Evolutionary conservation across 495 filamentous ascomycete genomes (phyloP).

Genomic region (Mycothermus thermophilus): DNA sequence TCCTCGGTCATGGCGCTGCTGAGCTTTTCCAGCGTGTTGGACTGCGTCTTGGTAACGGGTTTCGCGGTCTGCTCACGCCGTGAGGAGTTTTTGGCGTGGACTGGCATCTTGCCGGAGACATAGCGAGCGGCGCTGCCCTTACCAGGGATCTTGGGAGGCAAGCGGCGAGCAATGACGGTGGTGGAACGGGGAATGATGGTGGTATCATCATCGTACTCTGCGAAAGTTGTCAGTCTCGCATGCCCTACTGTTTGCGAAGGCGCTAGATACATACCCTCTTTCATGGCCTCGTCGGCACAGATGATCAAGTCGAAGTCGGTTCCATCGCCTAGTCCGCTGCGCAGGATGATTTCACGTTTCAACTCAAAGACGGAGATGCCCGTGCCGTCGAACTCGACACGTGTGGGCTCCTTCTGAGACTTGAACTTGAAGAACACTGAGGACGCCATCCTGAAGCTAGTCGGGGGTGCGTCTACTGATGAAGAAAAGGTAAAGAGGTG

Average conservation of each 20-base stretch:
- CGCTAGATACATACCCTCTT: constrained; percentile 56
- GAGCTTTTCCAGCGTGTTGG: constrained; percentile 45
- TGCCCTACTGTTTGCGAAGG: not conserved
- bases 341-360: constrained; percentile 93
- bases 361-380: constrained; percentile 97
- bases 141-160: constrained; percentile 68
- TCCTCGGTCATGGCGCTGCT: constrained; percentile 72
- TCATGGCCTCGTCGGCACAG: constrained; percentile 67
- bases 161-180: constrained; percentile 76
- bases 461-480: constrained; percentile 4
- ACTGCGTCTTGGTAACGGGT: constrained; percentile 38
- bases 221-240: constrained; percentile 13
- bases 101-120: constrained; percentile 92
- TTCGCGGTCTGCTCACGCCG: constrained; percentile 48
- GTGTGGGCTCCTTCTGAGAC: constrained; percentile 87
- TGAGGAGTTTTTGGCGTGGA: constrained; percentile 68
- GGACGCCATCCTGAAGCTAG: constrained; percentile 61
- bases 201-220: constrained; percentile 95
- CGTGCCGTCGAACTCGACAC: constrained; percentile 94
- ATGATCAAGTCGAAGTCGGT: constrained; percentile 94
- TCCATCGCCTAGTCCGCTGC: constrained; percentile 85
- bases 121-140: constrained; percentile 85
- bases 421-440: constrained; percentile 99
- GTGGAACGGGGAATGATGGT: constrained; percentile 88
- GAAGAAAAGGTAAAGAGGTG: too few relatives aligned